Evolutionary conservation across 306 rosid genomes (phyloP).

Genomic region (Vigna unguiculata): DNA sequence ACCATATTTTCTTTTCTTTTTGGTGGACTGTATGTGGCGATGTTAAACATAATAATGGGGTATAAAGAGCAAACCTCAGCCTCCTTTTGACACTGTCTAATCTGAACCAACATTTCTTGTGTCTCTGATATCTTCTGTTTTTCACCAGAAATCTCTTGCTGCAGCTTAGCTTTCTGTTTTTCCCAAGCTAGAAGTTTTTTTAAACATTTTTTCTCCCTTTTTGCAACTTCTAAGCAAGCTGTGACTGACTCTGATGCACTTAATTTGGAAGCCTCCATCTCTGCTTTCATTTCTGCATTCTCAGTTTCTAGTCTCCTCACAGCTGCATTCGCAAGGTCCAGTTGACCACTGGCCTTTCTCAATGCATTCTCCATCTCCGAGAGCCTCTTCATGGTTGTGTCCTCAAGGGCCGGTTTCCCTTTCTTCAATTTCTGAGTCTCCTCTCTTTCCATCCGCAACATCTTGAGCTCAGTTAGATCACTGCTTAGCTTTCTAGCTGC

Average conservation of each 20-base stretch:
- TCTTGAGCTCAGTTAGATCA: conserved; percentile 87
- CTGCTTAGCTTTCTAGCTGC: conserved; percentile 86
- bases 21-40: conserved; percentile 25
- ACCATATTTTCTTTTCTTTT: conserved; percentile 20
- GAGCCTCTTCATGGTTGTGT: conserved; percentile 88
- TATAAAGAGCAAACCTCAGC: conserved; percentile 70
- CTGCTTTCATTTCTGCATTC: conserved; percentile 96
- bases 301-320: conserved; percentile 86
- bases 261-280: conserved; percentile 97
- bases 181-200: conserved; percentile 97
- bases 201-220: conserved; percentile 84
- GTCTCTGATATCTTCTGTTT: conserved; percentile 71
- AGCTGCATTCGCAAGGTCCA: conserved; percentile 89
- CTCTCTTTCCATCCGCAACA: conserved; percentile 89
- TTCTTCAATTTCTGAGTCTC: conserved; percentile 93
- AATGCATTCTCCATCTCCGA: conserved; percentile 95
- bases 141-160: conserved; percentile 77
- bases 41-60: conserved; percentile 9
- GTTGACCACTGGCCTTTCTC: conserved; percentile 93
- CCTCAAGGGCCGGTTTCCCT: conserved; percentile 88
- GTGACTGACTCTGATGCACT: conserved; percentile 91
- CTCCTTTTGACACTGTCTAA: conserved; percentile 70
- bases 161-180: conserved; percentile 81
- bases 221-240: conserved; percentile 83
- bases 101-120: conserved; percentile 60